These are phyloP conservation scores for Yarrowia sp. DNA, from an alignment of 805 yeast genomes.

Conservation along the genomic window DNA sequence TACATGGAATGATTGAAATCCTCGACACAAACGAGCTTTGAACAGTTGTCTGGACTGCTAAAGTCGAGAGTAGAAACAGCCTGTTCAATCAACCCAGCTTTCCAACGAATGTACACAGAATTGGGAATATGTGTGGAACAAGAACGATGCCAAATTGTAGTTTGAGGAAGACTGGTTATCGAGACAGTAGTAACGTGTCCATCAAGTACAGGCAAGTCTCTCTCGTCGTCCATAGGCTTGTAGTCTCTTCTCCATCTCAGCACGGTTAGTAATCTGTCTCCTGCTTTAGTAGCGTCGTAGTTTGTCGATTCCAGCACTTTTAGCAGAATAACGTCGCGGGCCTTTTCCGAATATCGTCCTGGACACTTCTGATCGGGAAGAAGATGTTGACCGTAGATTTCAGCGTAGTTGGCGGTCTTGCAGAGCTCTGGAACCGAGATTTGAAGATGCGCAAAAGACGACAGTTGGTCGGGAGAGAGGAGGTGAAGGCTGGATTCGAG, in stretches of 20 bases:
- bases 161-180: background rate
- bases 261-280: background rate
- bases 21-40: background rate
- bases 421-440: background rate
- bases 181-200: background rate
- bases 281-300: background rate
- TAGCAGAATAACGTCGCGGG: background rate
- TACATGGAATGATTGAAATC: background rate
- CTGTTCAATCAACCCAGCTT: background rate
- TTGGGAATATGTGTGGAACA: background rate
- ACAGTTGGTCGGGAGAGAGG: background rate
- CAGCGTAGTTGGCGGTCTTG: background rate
- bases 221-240: background rate
- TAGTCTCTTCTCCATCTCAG: background rate
- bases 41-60: background rate
- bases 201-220: background rate
- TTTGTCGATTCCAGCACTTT: background rate
- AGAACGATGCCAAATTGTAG: background rate
- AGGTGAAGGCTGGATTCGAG: slow-evolving; percentile 11
- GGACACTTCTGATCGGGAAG: background rate
- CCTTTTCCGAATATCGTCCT: background rate
- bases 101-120: slow-evolving; percentile 5
- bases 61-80: background rate
- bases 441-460: background rate
- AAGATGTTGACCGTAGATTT: background rate